Evolutionary conservation across 2,329 filamentous ascomycete genomes (phyloP).

Genomic region (Aureobasidium melanogenum): DNA sequence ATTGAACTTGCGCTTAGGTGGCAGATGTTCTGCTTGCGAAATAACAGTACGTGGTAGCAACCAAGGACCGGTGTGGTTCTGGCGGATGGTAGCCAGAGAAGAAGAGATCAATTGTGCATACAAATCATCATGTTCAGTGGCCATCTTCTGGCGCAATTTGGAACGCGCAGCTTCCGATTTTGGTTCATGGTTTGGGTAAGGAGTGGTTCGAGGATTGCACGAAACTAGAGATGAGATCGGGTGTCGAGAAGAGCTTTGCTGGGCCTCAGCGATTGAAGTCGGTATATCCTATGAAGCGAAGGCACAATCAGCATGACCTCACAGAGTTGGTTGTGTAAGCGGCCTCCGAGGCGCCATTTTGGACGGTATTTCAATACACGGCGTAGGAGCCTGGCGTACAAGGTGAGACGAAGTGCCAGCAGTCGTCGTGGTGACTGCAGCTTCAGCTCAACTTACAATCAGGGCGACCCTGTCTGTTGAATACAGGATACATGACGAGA

Average conservation of each 20-base stretch:
- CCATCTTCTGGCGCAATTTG: conserved; percentile 27
- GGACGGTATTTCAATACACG: no score
- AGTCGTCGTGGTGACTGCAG: no score
- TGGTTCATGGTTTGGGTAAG: conserved; percentile 50
- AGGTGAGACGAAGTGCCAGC: no score
- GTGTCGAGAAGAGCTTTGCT: conserved; percentile 38
- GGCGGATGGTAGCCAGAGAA: conserved; percentile 29
- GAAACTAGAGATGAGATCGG: conserved; percentile 39
- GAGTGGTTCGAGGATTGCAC: conserved; percentile 33
- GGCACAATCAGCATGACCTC: no score
- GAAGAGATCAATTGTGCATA: conserved; percentile 30
- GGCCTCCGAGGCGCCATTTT: no score
- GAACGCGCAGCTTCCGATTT: conserved; percentile 39
- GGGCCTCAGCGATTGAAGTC: conserved; percentile 57
- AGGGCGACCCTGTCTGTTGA: conserved; percentile 43
- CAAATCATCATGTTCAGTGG: conserved; percentile 24
- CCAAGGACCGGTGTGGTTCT: conserved; percentile 22
- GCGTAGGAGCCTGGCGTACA: no score
- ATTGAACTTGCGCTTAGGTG: conserved; percentile 19
- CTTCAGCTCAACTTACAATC: no score
- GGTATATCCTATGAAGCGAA: no score
- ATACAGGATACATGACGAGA: conserved; percentile 41
- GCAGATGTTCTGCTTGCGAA: not conserved
- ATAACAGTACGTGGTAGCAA: conserved; percentile 23
- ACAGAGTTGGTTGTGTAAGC: no score